Conservation (phyloP, 768 basidiomycete genomes). For the Russula ochroleuca region DNA sequence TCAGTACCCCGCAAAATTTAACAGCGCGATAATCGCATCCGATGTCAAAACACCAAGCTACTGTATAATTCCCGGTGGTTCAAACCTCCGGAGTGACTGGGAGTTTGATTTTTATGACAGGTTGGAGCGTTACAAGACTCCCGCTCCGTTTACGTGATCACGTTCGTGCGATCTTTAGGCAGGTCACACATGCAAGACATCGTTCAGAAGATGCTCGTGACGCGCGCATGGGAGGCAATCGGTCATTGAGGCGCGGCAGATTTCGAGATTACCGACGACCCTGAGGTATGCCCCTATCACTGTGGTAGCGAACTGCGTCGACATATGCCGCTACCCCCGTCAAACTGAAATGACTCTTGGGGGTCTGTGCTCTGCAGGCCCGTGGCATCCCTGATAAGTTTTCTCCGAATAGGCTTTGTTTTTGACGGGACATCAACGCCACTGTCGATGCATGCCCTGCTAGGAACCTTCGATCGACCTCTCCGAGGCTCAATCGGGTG, state of each 20-base stretch:
- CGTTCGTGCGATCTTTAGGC: not conserved
- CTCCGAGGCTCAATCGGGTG: not conserved
- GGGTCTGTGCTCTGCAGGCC: not conserved
- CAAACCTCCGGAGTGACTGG: not conserved
- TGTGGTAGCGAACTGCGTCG: not conserved
- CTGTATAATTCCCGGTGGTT: not conserved
- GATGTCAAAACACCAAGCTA: not conserved
- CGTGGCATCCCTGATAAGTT: not conserved
- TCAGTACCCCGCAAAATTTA: not conserved
- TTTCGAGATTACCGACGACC: not conserved
- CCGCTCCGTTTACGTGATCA: not conserved
- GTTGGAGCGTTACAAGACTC: not conserved
- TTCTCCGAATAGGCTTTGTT: not conserved
- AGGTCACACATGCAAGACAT: not conserved
- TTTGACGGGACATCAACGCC: not conserved
- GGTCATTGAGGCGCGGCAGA: not conserved
- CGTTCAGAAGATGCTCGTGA: not conserved
- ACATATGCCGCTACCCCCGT: not conserved
- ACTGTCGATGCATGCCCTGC: slow-evolving; percentile 1
- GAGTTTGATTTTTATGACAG: not conserved
- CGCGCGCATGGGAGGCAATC: not conserved
- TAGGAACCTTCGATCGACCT: slow-evolving; percentile 2
- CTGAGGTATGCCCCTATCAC: not conserved
- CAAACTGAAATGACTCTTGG: not conserved
- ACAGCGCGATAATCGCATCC: not conserved